These are phyloP conservation scores for Russula compacta DNA, from an alignment of 768 basidiomycete species.

Conservation along the genomic window DNA sequence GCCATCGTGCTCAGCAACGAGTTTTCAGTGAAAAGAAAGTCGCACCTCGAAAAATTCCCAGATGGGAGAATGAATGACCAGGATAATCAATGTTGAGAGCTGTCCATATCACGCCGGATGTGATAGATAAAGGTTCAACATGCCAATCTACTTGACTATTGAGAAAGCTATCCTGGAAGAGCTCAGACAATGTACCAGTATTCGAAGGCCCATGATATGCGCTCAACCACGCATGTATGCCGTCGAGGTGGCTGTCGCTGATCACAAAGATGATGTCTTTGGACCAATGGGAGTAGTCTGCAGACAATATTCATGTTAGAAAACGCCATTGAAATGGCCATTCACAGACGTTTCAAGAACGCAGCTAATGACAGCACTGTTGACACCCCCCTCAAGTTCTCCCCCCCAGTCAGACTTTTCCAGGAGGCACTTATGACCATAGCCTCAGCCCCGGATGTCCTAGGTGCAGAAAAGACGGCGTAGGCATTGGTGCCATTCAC, in stretches of 20 bases:
- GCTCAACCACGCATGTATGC: slow-evolving; percentile 87
- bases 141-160: slow-evolving; percentile 42
- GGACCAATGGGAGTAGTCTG: slow-evolving; percentile 87
- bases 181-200: slow-evolving; percentile 42
- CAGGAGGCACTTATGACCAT: slow-evolving; percentile 90
- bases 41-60: slow-evolving; percentile 91
- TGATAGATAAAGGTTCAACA: slow-evolving; percentile 50
- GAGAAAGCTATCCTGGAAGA: neutral
- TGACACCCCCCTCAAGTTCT: slow-evolving; percentile 82
- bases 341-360: slow-evolving; percentile 65
- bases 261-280: slow-evolving; percentile 89
- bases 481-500: slow-evolving; percentile 72
- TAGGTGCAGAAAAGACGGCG: slow-evolving; percentile 71
- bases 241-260: slow-evolving; percentile 81
- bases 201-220: slow-evolving; percentile 68
- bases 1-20: neutral
- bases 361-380: slow-evolving; percentile 77
- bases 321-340: neutral
- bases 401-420: slow-evolving; percentile 56
- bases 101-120: slow-evolving; percentile 91
- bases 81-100: slow-evolving; percentile 93
- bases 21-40: neutral
- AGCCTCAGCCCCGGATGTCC: slow-evolving; percentile 88
- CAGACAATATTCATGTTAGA: neutral
- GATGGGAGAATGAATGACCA: slow-evolving; percentile 91